A percentile compares a stretch with the other conserved stretches of the same genome.
These are phyloP conservation scores for Wallacemonas sp. DNA, from an alignment of 208 protist species.

Conservation along the genomic window DNA sequence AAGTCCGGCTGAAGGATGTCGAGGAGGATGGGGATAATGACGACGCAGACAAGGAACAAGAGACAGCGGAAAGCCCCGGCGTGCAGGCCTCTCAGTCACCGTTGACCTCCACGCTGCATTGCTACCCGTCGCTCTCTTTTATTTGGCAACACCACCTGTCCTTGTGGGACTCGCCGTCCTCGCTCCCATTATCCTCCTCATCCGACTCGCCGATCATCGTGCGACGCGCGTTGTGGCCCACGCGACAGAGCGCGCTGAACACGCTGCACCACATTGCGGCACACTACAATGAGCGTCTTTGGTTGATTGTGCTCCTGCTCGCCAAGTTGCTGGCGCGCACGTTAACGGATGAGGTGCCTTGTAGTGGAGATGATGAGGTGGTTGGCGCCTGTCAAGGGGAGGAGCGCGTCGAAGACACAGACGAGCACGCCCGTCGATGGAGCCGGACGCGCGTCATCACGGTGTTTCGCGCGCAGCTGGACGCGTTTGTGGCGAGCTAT, in stretches of 20 bases:
- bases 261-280: slow-evolving; percentile 39
- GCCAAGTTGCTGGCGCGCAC: slow-evolving; percentile 25
- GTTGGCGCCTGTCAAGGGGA: not conserved
- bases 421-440: too few species aligned
- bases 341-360: not conserved
- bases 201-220: not conserved
- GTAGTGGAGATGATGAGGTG: not conserved
- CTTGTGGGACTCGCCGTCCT: not conserved
- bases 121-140: not conserved
- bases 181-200: too few species aligned
- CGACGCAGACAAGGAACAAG: not conserved
- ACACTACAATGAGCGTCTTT: slow-evolving; percentile 49
- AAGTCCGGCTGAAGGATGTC: not conserved
- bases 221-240: slow-evolving; percentile 28
- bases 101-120: not conserved
- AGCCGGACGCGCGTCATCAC: too few species aligned
- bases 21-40: not conserved
- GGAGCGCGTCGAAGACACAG: not conserved
- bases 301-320: slow-evolving; percentile 43
- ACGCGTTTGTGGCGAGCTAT: slow-evolving; percentile 31
- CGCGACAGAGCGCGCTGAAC: slow-evolving; percentile 24
- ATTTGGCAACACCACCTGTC: not conserved
- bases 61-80: too few species aligned
- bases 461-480: slow-evolving; percentile 21
- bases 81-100: too few species aligned